These are phyloP conservation scores for Salisapilia sapeloensis DNA, from an alignment of 352 stramenopile species.

Conservation along the genomic window DNA sequence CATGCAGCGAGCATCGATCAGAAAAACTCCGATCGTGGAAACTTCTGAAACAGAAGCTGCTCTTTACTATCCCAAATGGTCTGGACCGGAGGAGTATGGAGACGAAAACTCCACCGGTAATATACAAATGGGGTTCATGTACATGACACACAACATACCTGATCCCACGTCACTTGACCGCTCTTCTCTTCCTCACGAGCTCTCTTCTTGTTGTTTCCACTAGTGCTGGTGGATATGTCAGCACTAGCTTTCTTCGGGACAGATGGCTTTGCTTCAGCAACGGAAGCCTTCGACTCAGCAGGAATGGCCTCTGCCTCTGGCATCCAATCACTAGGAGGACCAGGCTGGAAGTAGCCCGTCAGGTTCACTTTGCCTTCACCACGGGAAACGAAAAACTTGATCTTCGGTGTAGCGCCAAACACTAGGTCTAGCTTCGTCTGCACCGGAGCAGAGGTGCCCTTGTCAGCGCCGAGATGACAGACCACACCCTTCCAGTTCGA, in stretches of 20 bases:
- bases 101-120: slow-evolving; percentile 20
- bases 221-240: not conserved
- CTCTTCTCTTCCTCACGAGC: slow-evolving; percentile 20
- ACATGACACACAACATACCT: slow-evolving; percentile 16
- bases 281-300: not conserved
- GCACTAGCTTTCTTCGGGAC: not conserved
- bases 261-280: not conserved
- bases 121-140: slow-evolving; percentile 37
- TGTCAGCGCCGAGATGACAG: slow-evolving; percentile 28
- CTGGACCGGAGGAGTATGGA: slow-evolving; percentile 56
- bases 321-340: slow-evolving; percentile 13
- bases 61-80: slow-evolving; percentile 77
- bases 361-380: slow-evolving; percentile 46
- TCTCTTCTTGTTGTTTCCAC: slow-evolving; percentile 56
- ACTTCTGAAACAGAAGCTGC: slow-evolving; percentile 39
- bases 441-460: slow-evolving; percentile 14
- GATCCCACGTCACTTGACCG: slow-evolving; percentile 21
- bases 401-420: slow-evolving; percentile 23
- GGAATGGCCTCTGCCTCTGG: not conserved
- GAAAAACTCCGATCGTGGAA: slow-evolving; percentile 77
- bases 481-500: slow-evolving; percentile 49
- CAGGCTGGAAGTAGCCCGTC: slow-evolving; percentile 70
- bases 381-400: slow-evolving; percentile 63
- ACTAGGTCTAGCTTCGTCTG: slow-evolving; percentile 75
- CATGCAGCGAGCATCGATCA: slow-evolving; percentile 57